Base-by-base conservation (phyloP, 148 eudicot species). In the Vaccinium macrocarpon region DNA sequence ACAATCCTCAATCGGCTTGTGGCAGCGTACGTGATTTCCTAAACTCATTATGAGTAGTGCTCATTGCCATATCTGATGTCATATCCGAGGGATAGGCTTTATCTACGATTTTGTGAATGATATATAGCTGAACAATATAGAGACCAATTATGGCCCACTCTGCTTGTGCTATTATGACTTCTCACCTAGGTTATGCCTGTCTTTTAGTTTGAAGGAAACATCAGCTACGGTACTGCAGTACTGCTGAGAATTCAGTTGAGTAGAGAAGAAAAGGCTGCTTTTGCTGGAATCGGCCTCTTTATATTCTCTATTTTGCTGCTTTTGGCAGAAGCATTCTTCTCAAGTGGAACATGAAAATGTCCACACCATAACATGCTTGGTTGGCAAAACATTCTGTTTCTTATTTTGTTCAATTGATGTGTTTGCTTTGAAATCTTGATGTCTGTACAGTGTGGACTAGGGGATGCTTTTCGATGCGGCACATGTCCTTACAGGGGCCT, bases 401-500 rank as follows among this genome's bases (percentile, higher is more conserved):
- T 19, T n/a, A 27, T 10, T 13, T n/a, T 12, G n/a, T 70, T 0
- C 1, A 48, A 13, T 53, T 21, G 73, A 68, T 13, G 2, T n/a
- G 23, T 23, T 13, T 48, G 14, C 32, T n/a, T 59, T 73, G 75
- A 29, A 16, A 80, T 84, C 23, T 70, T 48, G 52, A 52, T 53
- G 62, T 76, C 19, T 52, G 7, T 90, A 86, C 92, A 95, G 95
- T 97, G 99, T 87, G 98, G 97, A 80, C 89, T 95, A 9, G 99
- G 98, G 82, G 98, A 97, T 92, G 99, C 99, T 62, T 97, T 97
- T 83, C 87, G 99, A 84, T 97, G 99, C 82, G 64, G 93, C 86
- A 90, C 97, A 79, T 93, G 98, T 84, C 99, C 99, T 82, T 97
- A 95, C 87, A 97, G 89, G 88, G 99, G 99, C 85, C 94, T 95